phyloP scores from a whole-genome alignment of 306 rosid species.

The Castanea sativa region DNA sequence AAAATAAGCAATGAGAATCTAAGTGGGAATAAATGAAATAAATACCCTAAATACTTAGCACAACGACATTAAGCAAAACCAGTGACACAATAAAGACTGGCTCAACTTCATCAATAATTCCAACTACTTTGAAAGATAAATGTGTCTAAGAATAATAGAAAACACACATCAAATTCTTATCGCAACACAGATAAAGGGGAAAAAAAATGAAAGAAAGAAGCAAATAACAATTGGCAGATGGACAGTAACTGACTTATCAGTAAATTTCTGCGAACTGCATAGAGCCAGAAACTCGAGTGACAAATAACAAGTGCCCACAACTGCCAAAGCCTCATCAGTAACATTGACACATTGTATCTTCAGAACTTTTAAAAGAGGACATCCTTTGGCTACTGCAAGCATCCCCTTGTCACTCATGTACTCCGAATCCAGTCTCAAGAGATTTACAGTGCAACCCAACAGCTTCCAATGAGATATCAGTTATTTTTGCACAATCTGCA shows the following conservation, averaged over 20 bases:
- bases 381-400: slow-evolving; percentile 74
- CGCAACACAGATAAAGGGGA: background rate
- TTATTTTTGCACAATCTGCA: slow-evolving; percentile 75
- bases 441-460: no score
- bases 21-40: background rate
- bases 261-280: slow-evolving; percentile 77
- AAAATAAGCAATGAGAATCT: slow-evolving; percentile 9
- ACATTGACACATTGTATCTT: slow-evolving; percentile 85
- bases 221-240: background rate
- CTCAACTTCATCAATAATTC: background rate
- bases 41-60: background rate
- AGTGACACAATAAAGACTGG: background rate
- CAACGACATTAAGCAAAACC: no score
- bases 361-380: slow-evolving; percentile 68
- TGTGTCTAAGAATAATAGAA: background rate
- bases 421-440: slow-evolving; percentile 87
- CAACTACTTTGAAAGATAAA: background rate
- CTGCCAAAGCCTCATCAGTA: slow-evolving; percentile 80
- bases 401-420: slow-evolving; percentile 76
- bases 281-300: slow-evolving; percentile 73
- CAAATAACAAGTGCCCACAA: slow-evolving; percentile 65
- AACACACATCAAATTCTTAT: background rate
- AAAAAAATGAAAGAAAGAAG: slow-evolving; percentile 2
- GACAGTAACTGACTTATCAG: slow-evolving; percentile 65
- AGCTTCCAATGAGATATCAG: no score